Evolutionary conservation across 164 flowering plant genomes (phyloP), one percentile per base, ranked within the genome.

Genomic region (Nymphaea colorata): DNA sequence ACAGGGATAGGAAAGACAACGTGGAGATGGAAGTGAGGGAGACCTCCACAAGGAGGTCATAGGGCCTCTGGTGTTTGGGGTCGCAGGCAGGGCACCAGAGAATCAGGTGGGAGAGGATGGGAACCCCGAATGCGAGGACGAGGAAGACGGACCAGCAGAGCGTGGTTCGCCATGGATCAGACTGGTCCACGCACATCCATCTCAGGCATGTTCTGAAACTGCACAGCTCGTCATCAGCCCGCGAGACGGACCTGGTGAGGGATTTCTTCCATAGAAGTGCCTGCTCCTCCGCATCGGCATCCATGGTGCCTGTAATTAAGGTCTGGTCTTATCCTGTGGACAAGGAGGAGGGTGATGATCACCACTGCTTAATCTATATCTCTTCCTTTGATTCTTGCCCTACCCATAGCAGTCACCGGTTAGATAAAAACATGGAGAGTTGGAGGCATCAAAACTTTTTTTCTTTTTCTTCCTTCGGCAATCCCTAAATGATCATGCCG

Each of bases 171-270:
- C 72, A 72, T 1, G 61, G 8, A 55, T 47, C 75, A 17, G 94
- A 85, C 67, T 93, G 98, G 65, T 93, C 98, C 4, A 93, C 91
- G 77, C 96, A 91, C 86, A 93, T 82, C 87, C 91, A 93, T 64
- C 78, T 66, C 3, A 93, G 84, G 68, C 85, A 91, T 2, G 87
- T 75, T 41, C 97, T 67, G 78, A 91, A 93, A 76, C 84, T 77
- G 25, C 70, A 75, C 0, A 91, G 73, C 73, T 91, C 98, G 67
- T 94, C 98, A 42, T 73, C 76, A 6, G 64, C 64, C 11, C n/a
- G 2, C 10, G 64, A 61, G 41, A 17, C 4, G 64, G 16, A 61
- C 17, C 64, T 12, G 3, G n/a, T 7, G 64, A 61, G 42, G 7
- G 64, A 17, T 17, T 61, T 61, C 64, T 17, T 61, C 42, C 17